A percentile compares a stretch with the other conserved stretches of the same genome.
Conservation (phyloP, 2,329 filamentous ascomycete species). For the Pseudovirgaria hyperparasitica region DNA sequence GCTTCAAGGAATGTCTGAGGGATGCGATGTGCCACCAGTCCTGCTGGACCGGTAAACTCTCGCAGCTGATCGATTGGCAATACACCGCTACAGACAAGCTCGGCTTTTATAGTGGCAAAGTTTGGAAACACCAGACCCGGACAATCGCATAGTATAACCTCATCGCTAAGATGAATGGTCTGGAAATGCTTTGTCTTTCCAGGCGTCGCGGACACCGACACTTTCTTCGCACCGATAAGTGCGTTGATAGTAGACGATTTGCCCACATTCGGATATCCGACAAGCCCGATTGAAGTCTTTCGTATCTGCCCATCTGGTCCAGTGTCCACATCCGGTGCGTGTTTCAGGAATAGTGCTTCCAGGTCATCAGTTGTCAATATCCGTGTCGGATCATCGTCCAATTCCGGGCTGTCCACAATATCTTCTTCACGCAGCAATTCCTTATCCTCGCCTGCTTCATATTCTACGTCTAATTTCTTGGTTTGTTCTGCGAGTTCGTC, state of each 20-base stretch:
- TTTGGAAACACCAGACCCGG: slow-evolving; percentile 98
- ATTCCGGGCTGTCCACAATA: slow-evolving; percentile 20
- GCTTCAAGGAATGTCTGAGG: slow-evolving; percentile 83
- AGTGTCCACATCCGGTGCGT: slow-evolving; percentile 48
- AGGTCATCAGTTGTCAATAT: slow-evolving; percentile 91
- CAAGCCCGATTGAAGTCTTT: slow-evolving; percentile 82
- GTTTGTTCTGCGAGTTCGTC: slow-evolving; percentile 32
- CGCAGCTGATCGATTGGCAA: slow-evolving; percentile 93
- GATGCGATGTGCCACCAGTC: slow-evolving; percentile 71
- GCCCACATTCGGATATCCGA: slow-evolving; percentile 97
- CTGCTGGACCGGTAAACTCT: slow-evolving; percentile 79
- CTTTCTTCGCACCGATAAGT: slow-evolving; percentile 95
- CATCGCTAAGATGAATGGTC: slow-evolving; percentile 84
- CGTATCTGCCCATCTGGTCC: slow-evolving; percentile 35
- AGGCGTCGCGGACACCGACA: slow-evolving; percentile 91
- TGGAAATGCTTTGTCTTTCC: slow-evolving; percentile 99
- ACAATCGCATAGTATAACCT: slow-evolving; percentile 90
- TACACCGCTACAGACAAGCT: slow-evolving; percentile 89
- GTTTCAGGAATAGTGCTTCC: slow-evolving; percentile 72
- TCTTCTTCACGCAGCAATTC: slow-evolving; percentile 29
- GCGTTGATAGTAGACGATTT: slow-evolving; percentile 99
- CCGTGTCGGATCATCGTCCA: slow-evolving; percentile 37
- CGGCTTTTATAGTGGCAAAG: slow-evolving; percentile 91
- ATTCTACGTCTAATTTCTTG: slow-evolving; percentile 33
- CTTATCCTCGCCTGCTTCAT: slow-evolving; percentile 27